Conservation (phyloP, 257 asterid species). For the Nicotiana obtusifolia region DNA sequence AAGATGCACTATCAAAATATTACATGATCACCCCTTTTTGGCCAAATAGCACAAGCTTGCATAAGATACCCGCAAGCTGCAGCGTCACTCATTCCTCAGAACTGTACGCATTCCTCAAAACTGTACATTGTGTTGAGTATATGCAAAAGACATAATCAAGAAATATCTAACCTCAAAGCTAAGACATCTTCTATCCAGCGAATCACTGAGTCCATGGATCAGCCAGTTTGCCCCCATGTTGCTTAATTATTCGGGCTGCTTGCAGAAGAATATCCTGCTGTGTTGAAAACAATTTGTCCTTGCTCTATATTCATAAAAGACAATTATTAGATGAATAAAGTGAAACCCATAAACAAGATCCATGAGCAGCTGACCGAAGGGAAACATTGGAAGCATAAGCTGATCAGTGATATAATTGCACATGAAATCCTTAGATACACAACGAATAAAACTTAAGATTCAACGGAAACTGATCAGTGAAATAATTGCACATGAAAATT, state of each 20-base stretch:
- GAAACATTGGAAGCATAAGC: background rate
- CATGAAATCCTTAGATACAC: background rate
- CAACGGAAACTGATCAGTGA: background rate
- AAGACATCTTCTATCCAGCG: background rate
- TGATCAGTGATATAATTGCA: slow-evolving; percentile 1
- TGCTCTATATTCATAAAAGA: slow-evolving; percentile 37
- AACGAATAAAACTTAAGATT: background rate
- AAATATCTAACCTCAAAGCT: background rate
- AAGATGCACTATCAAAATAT: background rate
- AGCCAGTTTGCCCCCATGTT: slow-evolving; percentile 66
- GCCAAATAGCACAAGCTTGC: background rate
- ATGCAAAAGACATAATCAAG: background rate
- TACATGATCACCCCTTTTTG: background rate
- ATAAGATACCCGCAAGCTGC: background rate
- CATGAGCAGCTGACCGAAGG: background rate
- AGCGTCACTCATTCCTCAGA: background rate
- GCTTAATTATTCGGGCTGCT: slow-evolving; percentile 60
- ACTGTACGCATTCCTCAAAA: background rate
- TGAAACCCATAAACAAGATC: background rate
- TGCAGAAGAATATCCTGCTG: slow-evolving; percentile 73
- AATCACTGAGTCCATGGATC: slow-evolving; percentile 19
- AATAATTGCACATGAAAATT: background rate
- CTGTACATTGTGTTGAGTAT: background rate
- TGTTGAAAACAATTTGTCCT: slow-evolving; percentile 34
- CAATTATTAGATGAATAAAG: background rate